Percentiles rank a stretch among this genome's conserved stretches.
These are phyloP conservation scores for Beta vulgaris DNA, from an alignment of 148 eudicot genomes.

Conservation along the genomic window DNA sequence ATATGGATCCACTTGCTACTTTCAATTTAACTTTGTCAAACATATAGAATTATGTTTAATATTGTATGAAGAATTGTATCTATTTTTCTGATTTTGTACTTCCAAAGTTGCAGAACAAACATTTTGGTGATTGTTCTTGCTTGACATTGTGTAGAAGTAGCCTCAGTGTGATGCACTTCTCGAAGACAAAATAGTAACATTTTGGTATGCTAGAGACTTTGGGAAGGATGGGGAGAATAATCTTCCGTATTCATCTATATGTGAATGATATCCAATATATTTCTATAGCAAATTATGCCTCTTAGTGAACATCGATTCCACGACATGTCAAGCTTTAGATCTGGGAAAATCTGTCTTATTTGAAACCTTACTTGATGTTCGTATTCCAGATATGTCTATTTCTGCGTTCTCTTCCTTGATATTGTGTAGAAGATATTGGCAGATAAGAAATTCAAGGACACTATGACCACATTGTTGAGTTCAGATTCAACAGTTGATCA, in stretches of 20 bases:
- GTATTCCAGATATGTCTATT: background rate
- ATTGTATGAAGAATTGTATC: background rate
- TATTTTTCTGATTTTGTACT: background rate
- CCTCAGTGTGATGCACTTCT: background rate
- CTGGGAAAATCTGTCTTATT: background rate
- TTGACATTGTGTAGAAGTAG: too few relatives aligned
- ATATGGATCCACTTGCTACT: background rate
- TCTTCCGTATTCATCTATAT: background rate
- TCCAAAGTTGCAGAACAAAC: background rate
- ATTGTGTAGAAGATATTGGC: conserved; percentile 53
- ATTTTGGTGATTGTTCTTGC: too few relatives aligned
- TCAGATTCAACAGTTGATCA: conserved; percentile 73
- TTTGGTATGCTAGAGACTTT: background rate
- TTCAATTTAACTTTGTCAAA: background rate
- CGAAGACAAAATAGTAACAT: background rate
- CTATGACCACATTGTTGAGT: conserved; percentile 42
- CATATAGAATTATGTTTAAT: background rate
- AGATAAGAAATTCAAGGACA: conserved; percentile 59
- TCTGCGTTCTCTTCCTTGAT: conserved; percentile 46
- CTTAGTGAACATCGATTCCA: background rate
- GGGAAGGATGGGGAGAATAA: background rate
- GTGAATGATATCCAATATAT: background rate
- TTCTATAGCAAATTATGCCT: background rate
- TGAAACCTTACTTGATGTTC: background rate
- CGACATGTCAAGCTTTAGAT: background rate